phyloP scores from a whole-genome alignment of 169 alveolate genomes.

The Cystoisospora suis region DNA sequence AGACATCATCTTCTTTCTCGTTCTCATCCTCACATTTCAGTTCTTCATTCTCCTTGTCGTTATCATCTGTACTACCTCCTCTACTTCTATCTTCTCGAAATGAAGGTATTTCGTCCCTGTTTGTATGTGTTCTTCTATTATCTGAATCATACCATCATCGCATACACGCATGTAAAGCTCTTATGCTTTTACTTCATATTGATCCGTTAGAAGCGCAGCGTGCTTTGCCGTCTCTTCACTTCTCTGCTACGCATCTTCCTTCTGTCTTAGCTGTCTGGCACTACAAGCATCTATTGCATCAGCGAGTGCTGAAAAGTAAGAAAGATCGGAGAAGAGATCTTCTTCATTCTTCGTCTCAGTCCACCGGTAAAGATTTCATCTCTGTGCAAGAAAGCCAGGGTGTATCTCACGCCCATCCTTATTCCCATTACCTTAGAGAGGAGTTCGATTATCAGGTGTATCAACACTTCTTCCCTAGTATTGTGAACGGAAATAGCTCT shows the following conservation, averaged over 20 bases:
- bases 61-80: not conserved
- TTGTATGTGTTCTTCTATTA: not conserved
- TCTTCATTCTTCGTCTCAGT: no score
- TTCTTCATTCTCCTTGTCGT: not conserved
- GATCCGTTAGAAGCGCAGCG: conserved; percentile 31
- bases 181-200: not conserved
- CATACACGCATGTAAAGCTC: not conserved
- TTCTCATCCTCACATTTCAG: no score
- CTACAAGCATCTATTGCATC: no score
- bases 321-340: not conserved
- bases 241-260: not conserved
- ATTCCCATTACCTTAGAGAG: no score
- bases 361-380: no score
- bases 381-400: no score
- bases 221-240: not conserved
- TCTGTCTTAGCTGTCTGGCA: no score
- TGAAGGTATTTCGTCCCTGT: not conserved
- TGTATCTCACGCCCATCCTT: no score
- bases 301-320: not conserved
- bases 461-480: no score
- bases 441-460: no score
- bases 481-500: no score
- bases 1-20: no score
- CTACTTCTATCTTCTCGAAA: not conserved
- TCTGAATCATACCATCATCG: not conserved